A percentile compares a stretch with the other conserved stretches of the same genome.
These are phyloP conservation scores for Pleodorina starrii DNA, from an alignment of 139 green algal genomes.

Conservation along the genomic window DNA sequence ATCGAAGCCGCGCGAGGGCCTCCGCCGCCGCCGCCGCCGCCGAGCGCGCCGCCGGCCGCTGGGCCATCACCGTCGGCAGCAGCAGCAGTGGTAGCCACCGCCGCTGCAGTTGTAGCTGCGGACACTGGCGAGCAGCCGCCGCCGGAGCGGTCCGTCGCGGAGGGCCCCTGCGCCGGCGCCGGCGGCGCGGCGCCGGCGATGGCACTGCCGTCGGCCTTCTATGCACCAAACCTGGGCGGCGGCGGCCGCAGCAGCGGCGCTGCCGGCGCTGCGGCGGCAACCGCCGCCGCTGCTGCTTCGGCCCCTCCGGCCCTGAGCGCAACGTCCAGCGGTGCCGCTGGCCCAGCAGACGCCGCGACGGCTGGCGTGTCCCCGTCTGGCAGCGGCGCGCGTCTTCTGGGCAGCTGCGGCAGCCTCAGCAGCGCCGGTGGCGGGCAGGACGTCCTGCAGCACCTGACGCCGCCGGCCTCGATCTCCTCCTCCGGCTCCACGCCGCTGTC, in stretches of 20 bases:
- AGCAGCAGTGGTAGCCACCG: no score
- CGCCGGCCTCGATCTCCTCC: conserved; percentile 24
- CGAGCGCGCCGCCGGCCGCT: no score
- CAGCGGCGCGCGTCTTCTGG: not conserved
- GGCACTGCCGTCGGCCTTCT: not conserved
- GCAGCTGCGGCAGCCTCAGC: not conserved
- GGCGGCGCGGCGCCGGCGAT: not conserved
- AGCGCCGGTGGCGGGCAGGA: not conserved
- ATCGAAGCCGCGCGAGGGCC: no score
- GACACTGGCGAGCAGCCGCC: no score
- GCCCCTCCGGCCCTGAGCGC: no score
- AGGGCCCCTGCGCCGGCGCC: not conserved
- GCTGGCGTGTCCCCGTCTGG: not conserved
- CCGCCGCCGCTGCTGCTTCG: not conserved
- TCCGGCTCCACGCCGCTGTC: conserved; percentile 39
- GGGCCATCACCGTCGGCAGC: no score
- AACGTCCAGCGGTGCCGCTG: not conserved
- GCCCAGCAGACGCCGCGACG: not conserved
- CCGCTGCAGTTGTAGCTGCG: no score
- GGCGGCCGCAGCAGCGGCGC: not conserved
- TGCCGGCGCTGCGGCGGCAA: not conserved
- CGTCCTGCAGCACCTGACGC: conserved; percentile 37
- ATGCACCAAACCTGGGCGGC: not conserved
- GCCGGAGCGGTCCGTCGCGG: no score
- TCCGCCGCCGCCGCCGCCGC: no score